Evolutionary conservation across 1,139 yeast genomes (phyloP), one percentile per base, ranked within the genome.

Genomic region (Candida anutae): DNA sequence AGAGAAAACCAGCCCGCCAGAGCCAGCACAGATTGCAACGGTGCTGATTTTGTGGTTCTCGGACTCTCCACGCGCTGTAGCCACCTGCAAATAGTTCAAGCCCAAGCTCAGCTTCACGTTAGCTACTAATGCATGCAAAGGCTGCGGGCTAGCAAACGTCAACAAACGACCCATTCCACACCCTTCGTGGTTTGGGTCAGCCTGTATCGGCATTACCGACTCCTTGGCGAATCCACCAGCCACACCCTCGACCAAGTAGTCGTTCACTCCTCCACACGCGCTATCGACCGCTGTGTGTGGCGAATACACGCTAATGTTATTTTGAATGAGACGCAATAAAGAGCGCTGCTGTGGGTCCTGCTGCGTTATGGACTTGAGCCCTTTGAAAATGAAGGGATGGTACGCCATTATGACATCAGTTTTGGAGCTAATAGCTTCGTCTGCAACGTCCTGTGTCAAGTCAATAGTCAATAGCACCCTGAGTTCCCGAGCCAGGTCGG

Each of bases 261-360:
- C 97, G 42, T 88, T 90, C 33, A 93, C 96, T 15, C 98, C 98
- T 8, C 83, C 85, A 12, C 56, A 55, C 8, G 94, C 94, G 19
- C 96, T 93, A 55, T 93, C 98, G 2, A 90, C 82, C 0, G 97
- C 90, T 1, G 98, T 88, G 48, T 93, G 99, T 12, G 98, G 98
- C 29, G 81, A 82, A 50, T 90, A 90, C 1, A 93, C 98, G 32
- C 88, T 74, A 36, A 90, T 72, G 12, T 83, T 83, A 33, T 77
- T 69, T 37, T 77, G 76, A 30, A 87, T 79, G 41, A 93, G 64
- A 33, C 70, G 70, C 22, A 90, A 52, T 29, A 90, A 62, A 4
- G 94, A 81, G 18, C 58, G 58, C 47, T 90, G 97, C 50, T 90
- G 97, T 0, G 95, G 78, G 42, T 84, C 85, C 5, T 53, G 45